phyloP scores from a whole-genome alignment of 2,329 filamentous ascomycete species.

The Pseudogymnoascus sp. region DNA sequence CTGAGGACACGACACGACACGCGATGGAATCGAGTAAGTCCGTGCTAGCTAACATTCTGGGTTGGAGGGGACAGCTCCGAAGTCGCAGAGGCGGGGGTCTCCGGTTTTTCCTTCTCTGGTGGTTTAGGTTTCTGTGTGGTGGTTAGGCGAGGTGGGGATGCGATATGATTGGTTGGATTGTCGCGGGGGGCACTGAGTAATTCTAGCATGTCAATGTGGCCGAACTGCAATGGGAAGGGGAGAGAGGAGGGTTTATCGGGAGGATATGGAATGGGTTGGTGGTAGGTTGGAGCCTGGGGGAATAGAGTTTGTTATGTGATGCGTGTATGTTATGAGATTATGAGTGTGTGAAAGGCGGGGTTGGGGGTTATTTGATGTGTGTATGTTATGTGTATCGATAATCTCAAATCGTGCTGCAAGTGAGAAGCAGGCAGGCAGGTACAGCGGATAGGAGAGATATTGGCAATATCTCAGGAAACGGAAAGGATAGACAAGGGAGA shows the following conservation, averaged over 20 bases:
- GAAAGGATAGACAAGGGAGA: neutral
- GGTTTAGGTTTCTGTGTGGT: neutral
- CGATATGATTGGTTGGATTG: neutral
- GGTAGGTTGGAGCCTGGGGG: neutral
- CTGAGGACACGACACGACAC: neutral
- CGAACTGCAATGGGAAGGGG: neutral
- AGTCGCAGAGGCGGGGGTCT: neutral
- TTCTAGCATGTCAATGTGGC: neutral
- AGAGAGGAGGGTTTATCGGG: neutral
- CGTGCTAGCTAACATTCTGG: too few species aligned
- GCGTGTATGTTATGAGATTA: conserved; percentile 4
- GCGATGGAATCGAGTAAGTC: neutral
- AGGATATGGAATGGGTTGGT: neutral
- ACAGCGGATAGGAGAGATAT: neutral
- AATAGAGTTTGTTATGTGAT: neutral
- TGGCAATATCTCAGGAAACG: neutral
- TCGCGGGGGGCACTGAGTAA: neutral
- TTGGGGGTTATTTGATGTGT: neutral
- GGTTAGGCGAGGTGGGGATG: neutral
- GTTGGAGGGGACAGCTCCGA: neutral
- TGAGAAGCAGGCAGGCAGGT: too few species aligned
- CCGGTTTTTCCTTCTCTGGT: neutral
- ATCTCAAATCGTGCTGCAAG: neutral
- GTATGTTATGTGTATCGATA: conserved; percentile 2
- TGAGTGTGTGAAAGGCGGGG: neutral